Conservation (phyloP, 805 yeast genomes). For the Hagleromyces aurorensis region DNA sequence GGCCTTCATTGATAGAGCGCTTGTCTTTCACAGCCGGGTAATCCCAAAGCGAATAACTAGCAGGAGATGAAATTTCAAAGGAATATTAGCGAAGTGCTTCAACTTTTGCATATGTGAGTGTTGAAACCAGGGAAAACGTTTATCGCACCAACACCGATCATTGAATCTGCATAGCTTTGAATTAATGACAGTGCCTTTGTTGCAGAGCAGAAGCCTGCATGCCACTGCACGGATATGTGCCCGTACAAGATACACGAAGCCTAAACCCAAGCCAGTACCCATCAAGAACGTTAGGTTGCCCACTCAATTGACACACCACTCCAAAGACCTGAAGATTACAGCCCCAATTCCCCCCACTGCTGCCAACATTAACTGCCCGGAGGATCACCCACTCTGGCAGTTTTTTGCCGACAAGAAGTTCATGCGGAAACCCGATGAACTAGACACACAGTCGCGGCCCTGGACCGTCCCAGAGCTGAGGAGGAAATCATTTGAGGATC, state of each 20-base stretch:
- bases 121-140: no score
- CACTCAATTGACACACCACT: constrained; percentile 24
- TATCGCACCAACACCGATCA: no score
- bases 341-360: constrained; percentile 83
- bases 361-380: constrained; percentile 60
- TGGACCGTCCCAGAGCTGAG: constrained; percentile 89
- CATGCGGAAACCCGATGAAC: constrained; percentile 49
- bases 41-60: no score
- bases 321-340: constrained; percentile 43
- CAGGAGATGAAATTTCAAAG: no score
- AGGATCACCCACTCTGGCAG: constrained; percentile 92
- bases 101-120: no score
- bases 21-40: no score
- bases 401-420: constrained; percentile 65
- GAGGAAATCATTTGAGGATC: constrained; percentile 83
- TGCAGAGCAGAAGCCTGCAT: constrained; percentile 29
- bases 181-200: no score
- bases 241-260: constrained; percentile 36
- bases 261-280: constrained; percentile 23
- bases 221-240: constrained; percentile 29
- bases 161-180: no score
- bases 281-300: constrained; percentile 19
- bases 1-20: no score
- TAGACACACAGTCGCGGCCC: constrained; percentile 52
- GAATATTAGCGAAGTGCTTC: no score